phyloP scores from a whole-genome alignment of 2,329 filamentous ascomycete genomes.

The Curvularia spicifera region DNA sequence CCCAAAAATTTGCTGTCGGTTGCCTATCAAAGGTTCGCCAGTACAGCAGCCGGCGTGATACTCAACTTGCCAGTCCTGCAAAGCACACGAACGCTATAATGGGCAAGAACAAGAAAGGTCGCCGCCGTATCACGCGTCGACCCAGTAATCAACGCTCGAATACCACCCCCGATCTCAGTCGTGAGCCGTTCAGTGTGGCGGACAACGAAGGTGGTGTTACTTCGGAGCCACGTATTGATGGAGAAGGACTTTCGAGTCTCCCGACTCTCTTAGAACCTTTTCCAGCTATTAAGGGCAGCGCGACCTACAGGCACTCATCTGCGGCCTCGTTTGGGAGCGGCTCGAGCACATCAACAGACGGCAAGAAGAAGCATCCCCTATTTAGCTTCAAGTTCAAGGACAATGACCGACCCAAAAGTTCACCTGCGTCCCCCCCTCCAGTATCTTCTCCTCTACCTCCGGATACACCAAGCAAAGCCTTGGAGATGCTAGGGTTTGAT shows the following conservation, averaged over 20 bases:
- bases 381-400: constrained; percentile 25
- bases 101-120: constrained; percentile 26
- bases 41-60: background rate
- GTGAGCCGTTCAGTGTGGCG: constrained; percentile 9
- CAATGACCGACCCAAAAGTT: constrained; percentile 14
- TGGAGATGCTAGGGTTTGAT: constrained; percentile 29
- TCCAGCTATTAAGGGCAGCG: constrained; percentile 4
- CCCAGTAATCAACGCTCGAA: constrained; percentile 23
- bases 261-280: constrained; percentile 8
- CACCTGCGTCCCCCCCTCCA: constrained; percentile 6
- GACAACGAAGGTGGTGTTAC: constrained; percentile 9
- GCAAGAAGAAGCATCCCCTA: constrained; percentile 28
- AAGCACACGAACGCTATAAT: constrained; percentile 13
- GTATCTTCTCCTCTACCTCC: constrained; percentile 28
- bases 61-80: constrained; percentile 3
- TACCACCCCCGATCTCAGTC: constrained; percentile 22
- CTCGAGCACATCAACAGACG: constrained; percentile 4
- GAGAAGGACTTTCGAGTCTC: constrained; percentile 12
- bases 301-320: constrained; percentile 5
- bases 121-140: constrained; percentile 24
- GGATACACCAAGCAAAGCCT: constrained; percentile 31
- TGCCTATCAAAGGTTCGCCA: background rate
- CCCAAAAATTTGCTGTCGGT: background rate
- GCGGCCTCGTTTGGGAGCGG: constrained; percentile 8
- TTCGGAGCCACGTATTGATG: constrained; percentile 1